Evolutionary conservation across 208 protist species (phyloP).

Genomic region (Trichomonas gallinae): DNA sequence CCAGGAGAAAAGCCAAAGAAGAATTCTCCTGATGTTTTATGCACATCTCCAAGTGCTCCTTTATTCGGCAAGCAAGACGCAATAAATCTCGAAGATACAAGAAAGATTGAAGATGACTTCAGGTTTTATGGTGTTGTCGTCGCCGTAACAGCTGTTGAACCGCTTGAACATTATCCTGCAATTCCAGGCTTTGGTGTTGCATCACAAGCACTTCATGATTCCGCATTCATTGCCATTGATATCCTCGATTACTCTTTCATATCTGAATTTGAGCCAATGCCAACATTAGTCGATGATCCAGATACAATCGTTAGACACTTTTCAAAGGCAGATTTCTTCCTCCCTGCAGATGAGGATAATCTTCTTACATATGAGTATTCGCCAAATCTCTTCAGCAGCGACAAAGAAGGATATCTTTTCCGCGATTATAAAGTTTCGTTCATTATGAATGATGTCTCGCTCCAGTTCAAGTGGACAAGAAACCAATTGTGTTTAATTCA

Average conservation of each 20-base stretch:
- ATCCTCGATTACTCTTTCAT: not conserved
- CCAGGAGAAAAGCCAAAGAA: not conserved
- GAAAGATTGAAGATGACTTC: not conserved
- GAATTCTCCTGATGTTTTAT: not conserved
- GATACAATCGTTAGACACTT: not conserved
- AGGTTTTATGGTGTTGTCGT: not conserved
- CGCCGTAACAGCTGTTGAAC: not conserved
- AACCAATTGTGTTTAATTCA: not conserved
- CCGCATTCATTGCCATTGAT: not conserved
- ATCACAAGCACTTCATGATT: not conserved
- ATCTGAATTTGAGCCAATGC: slow-evolving; percentile 8
- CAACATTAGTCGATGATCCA: not conserved
- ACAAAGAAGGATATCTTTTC: not conserved
- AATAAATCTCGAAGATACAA: not conserved
- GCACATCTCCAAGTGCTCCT: not conserved
- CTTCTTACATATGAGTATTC: not conserved
- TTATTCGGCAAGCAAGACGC: not conserved
- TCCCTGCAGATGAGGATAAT: not conserved
- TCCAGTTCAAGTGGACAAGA: not conserved
- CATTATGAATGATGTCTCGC: not conserved
- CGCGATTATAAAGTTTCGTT: not conserved
- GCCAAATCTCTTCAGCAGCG: not conserved
- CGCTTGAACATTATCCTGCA: not conserved
- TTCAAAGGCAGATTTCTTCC: not conserved
- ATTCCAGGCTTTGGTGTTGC: not conserved